phyloP scores from a whole-genome alignment of 2,329 filamentous ascomycete species.

The Fusarium buxicola region DNA sequence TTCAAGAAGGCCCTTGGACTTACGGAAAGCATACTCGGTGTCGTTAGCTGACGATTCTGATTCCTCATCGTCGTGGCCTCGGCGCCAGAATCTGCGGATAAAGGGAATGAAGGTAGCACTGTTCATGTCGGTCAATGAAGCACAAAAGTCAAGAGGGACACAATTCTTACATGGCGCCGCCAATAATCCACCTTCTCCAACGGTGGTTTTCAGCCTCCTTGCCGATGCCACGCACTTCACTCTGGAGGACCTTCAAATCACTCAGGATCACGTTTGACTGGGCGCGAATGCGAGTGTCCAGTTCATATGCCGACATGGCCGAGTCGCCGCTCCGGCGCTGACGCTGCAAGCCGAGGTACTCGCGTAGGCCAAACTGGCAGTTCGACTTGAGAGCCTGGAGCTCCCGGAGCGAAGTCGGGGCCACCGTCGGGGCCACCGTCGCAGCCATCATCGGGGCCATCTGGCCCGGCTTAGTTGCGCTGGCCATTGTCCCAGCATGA shows the following conservation, averaged over 20 bases:
- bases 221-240: constrained; percentile 57
- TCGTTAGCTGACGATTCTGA: constrained; percentile 57
- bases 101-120: constrained; percentile 65
- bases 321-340: constrained; percentile 46
- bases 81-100: constrained; percentile 64
- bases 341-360: constrained; percentile 51
- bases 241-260: constrained; percentile 59
- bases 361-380: constrained; percentile 52
- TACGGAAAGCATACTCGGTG: constrained; percentile 68
- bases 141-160: constrained; percentile 5
- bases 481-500: constrained; percentile 37
- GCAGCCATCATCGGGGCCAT: constrained; percentile 1
- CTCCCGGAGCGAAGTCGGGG: constrained; percentile 43
- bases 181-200: constrained; percentile 65
- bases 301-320: constrained; percentile 49
- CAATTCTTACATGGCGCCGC: constrained; percentile 61
- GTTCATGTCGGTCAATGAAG: constrained; percentile 11
- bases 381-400: constrained; percentile 50
- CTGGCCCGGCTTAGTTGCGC: constrained; percentile 20
- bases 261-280: constrained; percentile 58
- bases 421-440: constrained; percentile 29
- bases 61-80: constrained; percentile 54
- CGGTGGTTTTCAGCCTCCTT: constrained; percentile 60
- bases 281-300: constrained; percentile 57
- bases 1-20: constrained; percentile 61